Evolutionary conservation across 257 asterid genomes (phyloP).

Genomic region (Solanum sparsipilum): DNA sequence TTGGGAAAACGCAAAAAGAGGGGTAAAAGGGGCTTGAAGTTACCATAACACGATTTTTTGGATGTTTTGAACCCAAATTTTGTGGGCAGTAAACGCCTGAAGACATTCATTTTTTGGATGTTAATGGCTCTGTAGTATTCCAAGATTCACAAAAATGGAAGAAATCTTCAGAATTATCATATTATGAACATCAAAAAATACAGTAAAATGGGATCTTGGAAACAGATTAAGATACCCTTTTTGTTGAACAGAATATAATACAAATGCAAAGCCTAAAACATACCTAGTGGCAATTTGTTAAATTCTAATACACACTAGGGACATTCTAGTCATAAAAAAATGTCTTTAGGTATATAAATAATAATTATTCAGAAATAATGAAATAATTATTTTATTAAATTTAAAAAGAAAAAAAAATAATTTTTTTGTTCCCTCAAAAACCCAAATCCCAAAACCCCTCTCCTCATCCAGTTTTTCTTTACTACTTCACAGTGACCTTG

Average conservation of each 20-base stretch:
- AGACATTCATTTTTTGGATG: conserved; percentile 36
- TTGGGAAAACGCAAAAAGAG: not conserved
- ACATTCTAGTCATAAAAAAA: conserved; percentile 8
- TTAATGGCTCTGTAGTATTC: not conserved
- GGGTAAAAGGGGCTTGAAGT: not conserved
- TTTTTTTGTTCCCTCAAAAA: not conserved
- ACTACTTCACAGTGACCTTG: not conserved
- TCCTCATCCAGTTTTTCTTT: conserved; percentile 5
- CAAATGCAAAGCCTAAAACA: not conserved
- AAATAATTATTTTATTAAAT: not conserved
- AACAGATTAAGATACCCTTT: not conserved
- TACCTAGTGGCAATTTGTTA: conserved; percentile 8
- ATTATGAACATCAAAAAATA: not conserved
- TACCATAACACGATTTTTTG: conserved; percentile 39
- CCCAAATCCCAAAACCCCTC: conserved; percentile 4
- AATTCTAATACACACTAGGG: conserved; percentile 6
- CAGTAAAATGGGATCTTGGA: not conserved
- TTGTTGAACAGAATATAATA: not conserved
- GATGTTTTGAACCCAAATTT: conserved; percentile 24
- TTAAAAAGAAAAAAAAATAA: not conserved
- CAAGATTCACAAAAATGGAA: not conserved
- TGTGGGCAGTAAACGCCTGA: conserved; percentile 38
- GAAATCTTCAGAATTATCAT: conserved; percentile 4
- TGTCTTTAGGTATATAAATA: not conserved
- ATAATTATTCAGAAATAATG: not conserved